These are phyloP conservation scores for Endocladia muricata DNA, from an alignment of 31 red algal genomes.

Conservation along the genomic window DNA sequence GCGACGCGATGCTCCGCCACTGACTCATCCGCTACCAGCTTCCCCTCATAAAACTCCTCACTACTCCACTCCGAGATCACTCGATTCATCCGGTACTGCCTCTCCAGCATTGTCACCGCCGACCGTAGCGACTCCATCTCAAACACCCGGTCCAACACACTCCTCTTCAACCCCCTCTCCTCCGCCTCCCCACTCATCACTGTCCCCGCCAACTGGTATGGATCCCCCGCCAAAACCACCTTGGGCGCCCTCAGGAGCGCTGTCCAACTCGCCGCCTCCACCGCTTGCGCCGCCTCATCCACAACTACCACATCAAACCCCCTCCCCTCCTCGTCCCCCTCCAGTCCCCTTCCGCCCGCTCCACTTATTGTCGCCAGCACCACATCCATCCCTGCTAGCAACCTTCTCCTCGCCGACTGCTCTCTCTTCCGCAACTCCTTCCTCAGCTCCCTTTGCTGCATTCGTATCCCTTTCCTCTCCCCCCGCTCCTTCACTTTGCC, in stretches of 20 bases:
- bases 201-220: slow-evolving; percentile 51
- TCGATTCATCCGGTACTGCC: slow-evolving; percentile 69
- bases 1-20: slow-evolving; percentile 17
- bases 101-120: slow-evolving; percentile 10
- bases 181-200: background rate
- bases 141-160: slow-evolving; percentile 62
- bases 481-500: slow-evolving; percentile 6
- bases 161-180: slow-evolving; percentile 22
- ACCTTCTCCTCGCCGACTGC: background rate
- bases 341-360: slow-evolving; percentile 41
- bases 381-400: slow-evolving; percentile 21
- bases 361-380: slow-evolving; percentile 48
- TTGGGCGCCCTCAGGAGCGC: slow-evolving; percentile 31
- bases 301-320: slow-evolving; percentile 67
- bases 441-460: slow-evolving; percentile 9
- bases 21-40: slow-evolving; percentile 18
- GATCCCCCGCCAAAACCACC: slow-evolving; percentile 65
- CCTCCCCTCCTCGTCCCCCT: background rate
- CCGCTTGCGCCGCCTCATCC: slow-evolving; percentile 75
- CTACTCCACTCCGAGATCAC: slow-evolving; percentile 52
- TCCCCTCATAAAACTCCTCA: slow-evolving; percentile 50
- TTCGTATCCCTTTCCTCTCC: background rate
- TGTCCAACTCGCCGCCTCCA: slow-evolving; percentile 44
- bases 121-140: background rate
- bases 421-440: slow-evolving; percentile 25